Evolutionary conservation across 768 basidiomycete species (phyloP), one percentile per base, ranked within the genome.

Genomic region (Mycena belliarum): DNA sequence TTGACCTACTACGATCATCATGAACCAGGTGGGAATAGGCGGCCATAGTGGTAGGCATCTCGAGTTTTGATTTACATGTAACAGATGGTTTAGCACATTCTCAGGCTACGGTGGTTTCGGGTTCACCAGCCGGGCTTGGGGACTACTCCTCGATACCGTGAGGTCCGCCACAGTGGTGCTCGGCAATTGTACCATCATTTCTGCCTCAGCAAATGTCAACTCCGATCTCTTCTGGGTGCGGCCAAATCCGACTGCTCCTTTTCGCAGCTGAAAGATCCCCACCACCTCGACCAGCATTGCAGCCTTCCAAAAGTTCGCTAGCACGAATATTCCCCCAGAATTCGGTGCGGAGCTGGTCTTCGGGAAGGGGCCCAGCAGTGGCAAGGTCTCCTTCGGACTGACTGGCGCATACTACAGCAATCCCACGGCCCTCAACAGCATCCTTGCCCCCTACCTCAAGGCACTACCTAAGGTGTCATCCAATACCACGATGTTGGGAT

Each of bases 181-280:
- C 15, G 78, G 76, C 0, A 75, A 80, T 56, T 79, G 78, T 8
- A 76, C 75, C 0, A 71, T 76, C 23, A 68, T 71, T 6, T 73
- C 73, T 23, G 74, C 79, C 8, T 78, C 76, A 0, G 61, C 64
- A 7, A 56, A 69, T 8, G 53, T 65, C 1, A 70, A 83, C 57
- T 49, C 76, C 0, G 80, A 86, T 52, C 70, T 86, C 1, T 85
- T 82, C 66, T 84, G 77, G 72, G 82, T 81, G 64, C 25, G 74
- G 55, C 26, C 21, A 6, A 8, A 15, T 3, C 16, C 9, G 11
- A 15, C 12, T 16, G 8, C 24, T 49, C 14, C 29, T 16, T n/a
- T 16, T 23, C 26, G 9, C 41, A 79, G 78, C 75, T 75, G 11
- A 68, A 66, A 70, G 38, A 69, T 72, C 29, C 40, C 55, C 2